phyloP scores from a whole-genome alignment of 164 flowering plant genomes.

The Magnolia kwangsiensis region DNA sequence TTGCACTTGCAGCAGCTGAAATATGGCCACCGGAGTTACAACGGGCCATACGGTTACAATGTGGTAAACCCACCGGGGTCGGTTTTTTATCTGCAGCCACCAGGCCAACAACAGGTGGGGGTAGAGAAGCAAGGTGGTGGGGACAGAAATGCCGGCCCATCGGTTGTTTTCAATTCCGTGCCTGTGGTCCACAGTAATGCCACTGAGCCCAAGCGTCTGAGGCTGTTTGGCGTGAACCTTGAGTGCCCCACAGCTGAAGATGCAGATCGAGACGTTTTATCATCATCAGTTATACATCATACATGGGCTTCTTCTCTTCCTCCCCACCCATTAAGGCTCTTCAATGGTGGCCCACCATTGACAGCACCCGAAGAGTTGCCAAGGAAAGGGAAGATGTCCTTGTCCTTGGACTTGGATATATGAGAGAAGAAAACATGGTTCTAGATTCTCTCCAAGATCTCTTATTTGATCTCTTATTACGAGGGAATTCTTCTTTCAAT shows the following conservation, averaged over 20 bases:
- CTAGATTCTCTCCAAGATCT: neutral
- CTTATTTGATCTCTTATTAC: neutral
- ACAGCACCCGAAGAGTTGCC: constrained; percentile 4
- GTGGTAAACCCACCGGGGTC: constrained; percentile 15
- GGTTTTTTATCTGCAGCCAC: constrained; percentile 20
- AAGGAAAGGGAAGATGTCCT: constrained; percentile 12
- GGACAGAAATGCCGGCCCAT: constrained; percentile 13
- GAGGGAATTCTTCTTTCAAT: neutral
- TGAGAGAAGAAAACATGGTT: neutral
- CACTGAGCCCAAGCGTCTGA: constrained; percentile 52
- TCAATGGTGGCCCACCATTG: constrained; percentile 5
- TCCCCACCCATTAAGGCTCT: constrained; percentile 13
- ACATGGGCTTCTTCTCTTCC: constrained; percentile 2
- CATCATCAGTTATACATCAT: neutral
- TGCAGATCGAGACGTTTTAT: constrained; percentile 11
- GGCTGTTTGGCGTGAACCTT: constrained; percentile 91
- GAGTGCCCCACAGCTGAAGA: constrained; percentile 62
- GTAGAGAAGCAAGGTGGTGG: constrained; percentile 12
- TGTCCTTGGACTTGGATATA: constrained; percentile 12
- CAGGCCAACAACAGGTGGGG: constrained; percentile 15
- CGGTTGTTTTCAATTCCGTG: constrained; percentile 53
- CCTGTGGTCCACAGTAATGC: constrained; percentile 66
- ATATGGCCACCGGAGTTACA: constrained; percentile 9
- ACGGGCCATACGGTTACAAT: constrained; percentile 17
- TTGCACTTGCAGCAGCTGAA: constrained; percentile 15